A percentile compares a stretch with the other conserved stretches of the same genome.
Conservation (phyloP, 2,329 filamentous ascomycete genomes). For the Corniculantispora saksenae region DNA sequence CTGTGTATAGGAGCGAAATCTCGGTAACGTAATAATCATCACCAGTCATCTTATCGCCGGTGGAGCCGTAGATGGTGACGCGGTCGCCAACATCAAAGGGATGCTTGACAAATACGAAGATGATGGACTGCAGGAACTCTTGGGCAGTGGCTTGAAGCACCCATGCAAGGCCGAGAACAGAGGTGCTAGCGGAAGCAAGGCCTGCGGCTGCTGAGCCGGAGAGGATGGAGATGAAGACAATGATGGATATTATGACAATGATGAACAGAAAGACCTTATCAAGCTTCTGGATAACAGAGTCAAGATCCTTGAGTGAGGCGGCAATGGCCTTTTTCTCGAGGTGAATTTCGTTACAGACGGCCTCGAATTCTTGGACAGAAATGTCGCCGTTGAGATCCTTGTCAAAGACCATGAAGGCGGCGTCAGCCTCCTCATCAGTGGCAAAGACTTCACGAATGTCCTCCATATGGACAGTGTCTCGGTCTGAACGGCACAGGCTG, state of each 20-base stretch:
- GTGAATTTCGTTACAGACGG: slow-evolving; percentile 91
- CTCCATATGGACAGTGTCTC: slow-evolving; percentile 74
- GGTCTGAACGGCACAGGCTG: slow-evolving; percentile 74
- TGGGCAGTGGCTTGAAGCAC: slow-evolving; percentile 89
- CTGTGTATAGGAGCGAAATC: slow-evolving; percentile 88
- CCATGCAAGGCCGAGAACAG: slow-evolving; percentile 89
- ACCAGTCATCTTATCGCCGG: slow-evolving; percentile 73
- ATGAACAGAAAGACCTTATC: slow-evolving; percentile 88
- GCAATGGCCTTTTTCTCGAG: slow-evolving; percentile 94
- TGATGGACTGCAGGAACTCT: slow-evolving; percentile 89
- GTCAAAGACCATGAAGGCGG: slow-evolving; percentile 90
- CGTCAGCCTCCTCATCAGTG: slow-evolving; percentile 81
- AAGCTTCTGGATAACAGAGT: slow-evolving; percentile 88
- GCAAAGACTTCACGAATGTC: slow-evolving; percentile 80
- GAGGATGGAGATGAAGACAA: slow-evolving; percentile 87
- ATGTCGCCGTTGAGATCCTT: slow-evolving; percentile 97
- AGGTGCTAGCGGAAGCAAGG: slow-evolving; percentile 84
- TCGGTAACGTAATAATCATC: slow-evolving; percentile 97
- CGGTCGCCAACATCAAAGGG: slow-evolving; percentile 95
- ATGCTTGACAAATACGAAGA: slow-evolving; percentile 97
- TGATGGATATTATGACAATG: slow-evolving; percentile 74
- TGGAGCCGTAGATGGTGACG: slow-evolving; percentile 88
- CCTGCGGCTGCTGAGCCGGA: slow-evolving; percentile 89
- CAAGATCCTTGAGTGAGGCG: slow-evolving; percentile 89
- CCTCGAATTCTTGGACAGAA: slow-evolving; percentile 90